Percentiles rank a stretch among this genome's conserved stretches.
These are phyloP conservation scores for Colletotrichum lindemuthianum DNA, from an alignment of 2,329 filamentous ascomycete species.

Conservation along the genomic window DNA sequence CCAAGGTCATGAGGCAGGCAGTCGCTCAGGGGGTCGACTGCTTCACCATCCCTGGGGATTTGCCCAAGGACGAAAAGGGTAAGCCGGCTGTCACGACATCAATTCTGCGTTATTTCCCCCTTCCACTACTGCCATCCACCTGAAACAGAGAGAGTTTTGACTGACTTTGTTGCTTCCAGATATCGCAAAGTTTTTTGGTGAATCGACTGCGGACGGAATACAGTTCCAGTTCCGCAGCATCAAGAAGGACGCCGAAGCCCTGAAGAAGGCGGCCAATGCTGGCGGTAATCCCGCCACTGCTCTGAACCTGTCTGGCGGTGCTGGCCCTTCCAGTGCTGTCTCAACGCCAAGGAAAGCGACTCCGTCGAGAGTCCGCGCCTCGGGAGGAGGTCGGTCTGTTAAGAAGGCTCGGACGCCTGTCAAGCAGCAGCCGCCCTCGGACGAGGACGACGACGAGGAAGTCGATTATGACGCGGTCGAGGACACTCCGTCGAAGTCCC, in stretches of 20 bases:
- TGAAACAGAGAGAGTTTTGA: neutral
- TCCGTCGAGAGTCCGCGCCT: constrained; percentile 32
- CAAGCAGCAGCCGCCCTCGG: constrained; percentile 41
- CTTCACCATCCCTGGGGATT: constrained; percentile 50
- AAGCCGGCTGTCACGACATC: constrained; percentile 37
- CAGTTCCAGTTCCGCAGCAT: constrained; percentile 68
- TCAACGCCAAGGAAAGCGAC: constrained; percentile 42
- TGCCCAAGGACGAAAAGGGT: constrained; percentile 54
- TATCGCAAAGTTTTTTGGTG: constrained; percentile 68
- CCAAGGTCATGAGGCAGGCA: constrained; percentile 48
- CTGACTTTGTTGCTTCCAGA: constrained; percentile 49
- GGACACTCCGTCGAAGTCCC: constrained; percentile 50
- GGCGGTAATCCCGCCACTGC: constrained; percentile 58
- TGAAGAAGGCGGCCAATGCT: constrained; percentile 55
- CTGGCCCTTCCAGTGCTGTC: constrained; percentile 39
- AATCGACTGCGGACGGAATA: constrained; percentile 67
- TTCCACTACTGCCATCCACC: neutral
- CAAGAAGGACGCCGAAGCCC: constrained; percentile 61
- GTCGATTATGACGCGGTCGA: constrained; percentile 46
- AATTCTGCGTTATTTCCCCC: neutral
- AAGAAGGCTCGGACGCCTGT: constrained; percentile 23
- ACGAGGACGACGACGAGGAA: constrained; percentile 42
- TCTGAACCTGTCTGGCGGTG: constrained; percentile 42
- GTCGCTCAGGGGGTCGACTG: constrained; percentile 52
- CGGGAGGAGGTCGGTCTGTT: constrained; percentile 29